A percentile compares a stretch with the other conserved stretches of the same genome.
Conservation (phyloP, 371 early-diverging fungal species). For the Rhizopus sp. region DNA sequence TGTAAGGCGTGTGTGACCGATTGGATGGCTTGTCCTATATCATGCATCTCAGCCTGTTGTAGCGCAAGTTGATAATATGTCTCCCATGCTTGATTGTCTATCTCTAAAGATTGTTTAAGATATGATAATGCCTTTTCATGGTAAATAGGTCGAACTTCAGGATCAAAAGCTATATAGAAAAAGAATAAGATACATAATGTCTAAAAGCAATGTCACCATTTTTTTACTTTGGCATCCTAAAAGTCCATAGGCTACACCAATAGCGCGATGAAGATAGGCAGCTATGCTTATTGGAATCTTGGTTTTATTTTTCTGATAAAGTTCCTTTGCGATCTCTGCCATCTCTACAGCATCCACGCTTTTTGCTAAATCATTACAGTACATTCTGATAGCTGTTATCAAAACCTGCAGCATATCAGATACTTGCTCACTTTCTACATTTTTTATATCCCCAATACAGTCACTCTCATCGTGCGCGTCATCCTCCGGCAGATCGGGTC, state of each 20-base stretch:
- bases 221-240: conserved; percentile 59
- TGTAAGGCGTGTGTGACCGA: conserved; percentile 65
- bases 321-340: conserved; percentile 44
- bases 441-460: conserved; percentile 31
- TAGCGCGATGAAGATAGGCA: conserved; percentile 50
- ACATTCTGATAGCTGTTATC: conserved; percentile 50
- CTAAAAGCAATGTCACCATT: neutral
- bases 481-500: conserved; percentile 11
- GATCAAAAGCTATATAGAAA: conserved; percentile 56
- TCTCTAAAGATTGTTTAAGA: conserved; percentile 56
- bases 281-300: conserved; percentile 15
- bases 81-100: conserved; percentile 54
- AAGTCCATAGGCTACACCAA: conserved; percentile 68
- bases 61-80: conserved; percentile 78
- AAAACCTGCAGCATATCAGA: conserved; percentile 43
- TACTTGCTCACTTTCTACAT: conserved; percentile 31
- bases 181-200: neutral
- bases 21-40: conserved; percentile 69
- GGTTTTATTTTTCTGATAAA: conserved; percentile 25
- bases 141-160: conserved; percentile 63
- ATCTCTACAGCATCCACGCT: conserved; percentile 51
- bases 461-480: conserved; percentile 3
- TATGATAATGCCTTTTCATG: conserved; percentile 68
- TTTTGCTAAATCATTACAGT: conserved; percentile 47
- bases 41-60: conserved; percentile 81